These are phyloP conservation scores for Penicillium freii DNA, from an alignment of 2,329 filamentous ascomycete species.

Conservation along the genomic window DNA sequence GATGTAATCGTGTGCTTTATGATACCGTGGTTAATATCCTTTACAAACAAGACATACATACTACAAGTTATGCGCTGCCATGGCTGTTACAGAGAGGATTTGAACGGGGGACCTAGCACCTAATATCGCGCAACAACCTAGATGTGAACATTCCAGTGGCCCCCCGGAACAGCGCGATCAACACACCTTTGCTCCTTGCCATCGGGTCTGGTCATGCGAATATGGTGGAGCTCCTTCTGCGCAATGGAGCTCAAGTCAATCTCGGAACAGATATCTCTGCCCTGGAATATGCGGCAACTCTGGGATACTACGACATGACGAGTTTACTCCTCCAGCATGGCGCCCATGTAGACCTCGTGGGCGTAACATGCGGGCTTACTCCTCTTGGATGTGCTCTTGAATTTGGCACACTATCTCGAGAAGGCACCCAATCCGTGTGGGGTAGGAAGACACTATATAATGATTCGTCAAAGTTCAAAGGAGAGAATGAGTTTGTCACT, in stretches of 20 bases:
- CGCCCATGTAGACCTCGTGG: background rate
- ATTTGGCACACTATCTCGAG: background rate
- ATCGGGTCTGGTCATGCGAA: background rate
- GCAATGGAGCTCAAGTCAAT: background rate
- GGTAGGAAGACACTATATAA: fast-evolving
- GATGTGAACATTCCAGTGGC: background rate
- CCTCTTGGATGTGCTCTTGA: background rate
- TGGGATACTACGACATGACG: background rate
- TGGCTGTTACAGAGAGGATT: background rate
- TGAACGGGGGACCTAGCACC: background rate
- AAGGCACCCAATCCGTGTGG: background rate
- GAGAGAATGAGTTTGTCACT: background rate
- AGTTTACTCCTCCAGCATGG: background rate
- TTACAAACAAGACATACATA: background rate
- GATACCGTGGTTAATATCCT: background rate
- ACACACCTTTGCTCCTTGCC: background rate
- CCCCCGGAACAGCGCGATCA: fast-evolving
- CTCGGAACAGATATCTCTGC: background rate
- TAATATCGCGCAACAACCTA: background rate
- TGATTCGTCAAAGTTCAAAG: background rate
- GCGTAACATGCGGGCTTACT: fast-evolving
- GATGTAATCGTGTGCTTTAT: background rate
- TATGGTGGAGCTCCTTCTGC: background rate
- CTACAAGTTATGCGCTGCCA: fast-evolving
- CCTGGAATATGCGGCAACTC: background rate